phyloP scores from a whole-genome alignment of 805 yeast genomes.

The Gaillardinia entomophila region DNA sequence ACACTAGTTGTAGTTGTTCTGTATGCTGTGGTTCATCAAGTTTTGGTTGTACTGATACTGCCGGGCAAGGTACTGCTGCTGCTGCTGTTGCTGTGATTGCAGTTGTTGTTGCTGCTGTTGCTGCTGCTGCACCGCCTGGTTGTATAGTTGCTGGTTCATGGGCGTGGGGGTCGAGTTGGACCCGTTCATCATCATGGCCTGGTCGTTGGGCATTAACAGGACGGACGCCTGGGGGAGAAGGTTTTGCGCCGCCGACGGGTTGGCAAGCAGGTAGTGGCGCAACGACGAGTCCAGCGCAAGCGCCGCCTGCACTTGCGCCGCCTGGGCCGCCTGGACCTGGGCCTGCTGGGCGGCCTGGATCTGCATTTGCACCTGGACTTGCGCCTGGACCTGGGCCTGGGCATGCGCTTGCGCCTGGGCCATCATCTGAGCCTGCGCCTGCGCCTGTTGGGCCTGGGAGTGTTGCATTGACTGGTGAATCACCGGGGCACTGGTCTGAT shows the following conservation, averaged over 20 bases:
- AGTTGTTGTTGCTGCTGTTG: constrained; percentile 1
- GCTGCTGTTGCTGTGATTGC: constrained; percentile 15
- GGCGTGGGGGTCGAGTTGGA: constrained; percentile 58
- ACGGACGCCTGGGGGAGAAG: neutral
- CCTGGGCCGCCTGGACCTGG: constrained; percentile 20
- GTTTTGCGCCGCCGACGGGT: constrained; percentile 3
- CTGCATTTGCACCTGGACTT: constrained; percentile 4
- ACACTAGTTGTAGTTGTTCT: neutral
- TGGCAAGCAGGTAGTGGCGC: constrained; percentile 4
- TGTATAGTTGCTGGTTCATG: constrained; percentile 62
- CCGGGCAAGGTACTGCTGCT: constrained; percentile 19
- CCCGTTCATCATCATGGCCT: constrained; percentile 5
- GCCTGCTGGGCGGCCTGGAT: constrained; percentile 6
- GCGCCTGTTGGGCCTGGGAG: constrained; percentile 3
- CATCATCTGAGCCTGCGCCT: constrained; percentile 3
- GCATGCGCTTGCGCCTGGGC: constrained; percentile 1
- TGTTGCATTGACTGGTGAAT: constrained; percentile 3
- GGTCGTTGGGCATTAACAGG: neutral
- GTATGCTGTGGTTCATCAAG: neutral
- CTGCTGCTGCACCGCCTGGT: constrained; percentile 32
- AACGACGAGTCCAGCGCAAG: constrained; percentile 21
- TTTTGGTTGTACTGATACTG: constrained; percentile 11
- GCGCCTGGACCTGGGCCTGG: constrained; percentile 2
- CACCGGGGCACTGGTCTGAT: constrained; percentile 1
- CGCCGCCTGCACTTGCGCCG: constrained; percentile 33